Percentiles rank a stretch among this genome's conserved stretches.
Evolutionary conservation across 371 early-diverging fungal genomes (phyloP).

Genomic region (Mucor racemosus): DNA sequence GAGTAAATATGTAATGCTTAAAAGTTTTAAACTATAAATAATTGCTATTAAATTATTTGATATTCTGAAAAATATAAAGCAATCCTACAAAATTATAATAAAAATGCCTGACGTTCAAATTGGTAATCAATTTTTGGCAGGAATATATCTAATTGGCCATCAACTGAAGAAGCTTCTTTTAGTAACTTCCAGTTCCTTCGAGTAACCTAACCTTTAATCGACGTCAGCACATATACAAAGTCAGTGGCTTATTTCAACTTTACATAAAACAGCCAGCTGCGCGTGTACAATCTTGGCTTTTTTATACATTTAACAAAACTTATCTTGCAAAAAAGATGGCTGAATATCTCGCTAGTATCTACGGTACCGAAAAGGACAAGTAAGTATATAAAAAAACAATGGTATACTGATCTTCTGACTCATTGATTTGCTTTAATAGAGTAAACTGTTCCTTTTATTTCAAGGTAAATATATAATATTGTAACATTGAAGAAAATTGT

Average conservation of each 20-base stretch:
- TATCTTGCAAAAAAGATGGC: conserved; percentile 58
- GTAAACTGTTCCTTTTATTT: conserved; percentile 98
- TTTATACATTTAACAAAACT: conserved; percentile 1
- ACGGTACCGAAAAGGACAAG: conserved; percentile 96
- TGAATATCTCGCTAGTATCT: conserved; percentile 91
- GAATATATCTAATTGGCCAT: background rate
- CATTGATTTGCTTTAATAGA: conserved; percentile 42
- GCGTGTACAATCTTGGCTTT: conserved; percentile 1
- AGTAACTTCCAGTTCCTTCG: background rate
- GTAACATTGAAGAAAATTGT: background rate
- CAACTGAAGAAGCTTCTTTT: background rate
- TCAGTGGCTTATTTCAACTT: conserved; percentile 18
- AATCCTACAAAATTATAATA: too few relatives aligned
- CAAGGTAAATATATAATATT: conserved; percentile 59
- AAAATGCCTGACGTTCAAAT: too few relatives aligned
- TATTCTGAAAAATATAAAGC: too few relatives aligned
- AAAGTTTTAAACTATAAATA: too few relatives aligned
- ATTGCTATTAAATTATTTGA: too few relatives aligned
- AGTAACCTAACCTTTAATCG: background rate
- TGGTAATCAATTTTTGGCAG: too few relatives aligned
- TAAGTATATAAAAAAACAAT: conserved; percentile 38
- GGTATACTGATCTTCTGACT: background rate
- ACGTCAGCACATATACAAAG: conserved; percentile 8
- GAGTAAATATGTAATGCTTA: too few relatives aligned
- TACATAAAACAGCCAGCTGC: background rate